Base-by-base conservation (phyloP, 345 rosid species). In the Hibiscus syriacus region DNA sequence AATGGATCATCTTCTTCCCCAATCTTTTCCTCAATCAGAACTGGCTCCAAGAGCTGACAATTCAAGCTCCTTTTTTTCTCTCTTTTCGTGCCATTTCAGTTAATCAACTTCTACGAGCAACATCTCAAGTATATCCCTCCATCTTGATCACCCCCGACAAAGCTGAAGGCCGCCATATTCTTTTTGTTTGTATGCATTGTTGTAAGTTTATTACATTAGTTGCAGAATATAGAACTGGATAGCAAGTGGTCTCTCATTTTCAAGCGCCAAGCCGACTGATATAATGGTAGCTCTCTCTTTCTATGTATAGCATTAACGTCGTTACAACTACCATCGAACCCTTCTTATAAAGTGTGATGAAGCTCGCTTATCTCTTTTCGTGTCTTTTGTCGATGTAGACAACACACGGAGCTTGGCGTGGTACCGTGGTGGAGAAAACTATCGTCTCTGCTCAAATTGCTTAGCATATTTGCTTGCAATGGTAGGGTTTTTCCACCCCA, bases 101-200 rank as follows among this genome's bases (percentile, higher is more conserved):
- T 92, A 81, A 90, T 95, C 78, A 82, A 83, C 68, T 95, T 26
- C 54, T 61, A 39, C 10, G 54, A 64, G 54, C 67, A 45, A 26
- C 67, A 64, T 64, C 67, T 64, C n/a, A 64, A 45, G 54, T 43
- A 64, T 25, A 25, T 20, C 54, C 67, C 54, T 45, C 53, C 23
- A 25, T 8, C 54, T 64, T 64, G 67, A 64, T 64, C 23, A 22
- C 67, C 3, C 20, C 25, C 45, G 53, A 3, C 1, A 22, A 23
- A 43, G 53, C 36, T 43, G 36, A 49, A 25, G 36, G 34, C 23
- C 3, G 8, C 7, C 53, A 14, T 62, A 23, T 45, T 26, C 20
- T 2, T 48, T 63, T 23, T 64, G 54, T 43, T 25, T 43, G 67
- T 64, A 39, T 49, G 55, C 32, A 9, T 19, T 43, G 20, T 41